These are phyloP conservation scores for Solanum pinnatisectum DNA, from an alignment of 257 asterid genomes.

Conservation along the genomic window DNA sequence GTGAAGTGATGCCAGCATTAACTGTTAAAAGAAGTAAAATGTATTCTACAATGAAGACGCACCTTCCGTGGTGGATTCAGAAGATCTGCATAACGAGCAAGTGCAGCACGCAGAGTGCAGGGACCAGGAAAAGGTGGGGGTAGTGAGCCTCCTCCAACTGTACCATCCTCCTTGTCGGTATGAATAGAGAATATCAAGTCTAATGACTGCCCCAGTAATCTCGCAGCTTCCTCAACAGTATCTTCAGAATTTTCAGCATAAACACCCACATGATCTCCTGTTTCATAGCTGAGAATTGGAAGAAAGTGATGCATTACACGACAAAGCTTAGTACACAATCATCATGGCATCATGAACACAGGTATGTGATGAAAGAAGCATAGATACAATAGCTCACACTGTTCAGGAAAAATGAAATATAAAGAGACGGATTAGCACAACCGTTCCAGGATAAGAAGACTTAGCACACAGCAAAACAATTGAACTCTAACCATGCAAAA, in stretches of 20 bases:
- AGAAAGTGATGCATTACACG: neutral
- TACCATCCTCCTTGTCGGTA: conserved; percentile 60
- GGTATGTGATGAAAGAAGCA: neutral
- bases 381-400: neutral
- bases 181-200: conserved; percentile 52
- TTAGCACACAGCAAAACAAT: neutral
- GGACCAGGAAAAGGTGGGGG: conserved; percentile 82
- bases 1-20: neutral
- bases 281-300: conserved; percentile 45
- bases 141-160: conserved; percentile 47
- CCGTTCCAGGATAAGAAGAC: neutral
- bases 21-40: neutral
- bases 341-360: neutral
- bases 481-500: neutral
- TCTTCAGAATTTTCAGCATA: conserved; percentile 56
- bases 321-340: neutral
- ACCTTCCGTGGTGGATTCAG: conserved; percentile 70
- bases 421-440: neutral
- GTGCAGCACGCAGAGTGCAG: conserved; percentile 55
- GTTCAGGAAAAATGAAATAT: neutral
- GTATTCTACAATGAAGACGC: neutral
- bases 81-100: conserved; percentile 63
- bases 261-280: conserved; percentile 80
- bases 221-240: conserved; percentile 62
- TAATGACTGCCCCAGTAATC: conserved; percentile 39